Conservation (phyloP, 2,329 filamentous ascomycete species). For the Phialophora expanda region DNA sequence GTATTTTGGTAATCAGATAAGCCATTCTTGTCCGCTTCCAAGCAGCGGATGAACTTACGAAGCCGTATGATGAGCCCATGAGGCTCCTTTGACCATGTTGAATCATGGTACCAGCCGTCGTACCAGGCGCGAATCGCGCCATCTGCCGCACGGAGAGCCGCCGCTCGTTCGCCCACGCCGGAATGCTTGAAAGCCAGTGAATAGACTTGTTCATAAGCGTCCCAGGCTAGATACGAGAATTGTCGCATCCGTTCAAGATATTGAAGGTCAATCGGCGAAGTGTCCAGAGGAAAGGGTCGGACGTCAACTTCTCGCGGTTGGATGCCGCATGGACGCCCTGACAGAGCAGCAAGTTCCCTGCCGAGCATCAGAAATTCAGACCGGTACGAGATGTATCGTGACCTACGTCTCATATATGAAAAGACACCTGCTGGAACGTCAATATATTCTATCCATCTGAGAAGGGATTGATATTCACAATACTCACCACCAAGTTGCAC, state of each 20-base stretch:
- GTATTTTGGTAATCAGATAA: constrained; percentile 9
- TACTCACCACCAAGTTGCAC: constrained; percentile 15
- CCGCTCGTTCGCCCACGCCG: constrained; percentile 6
- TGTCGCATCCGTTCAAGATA: constrained; percentile 29
- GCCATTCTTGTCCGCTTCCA: constrained; percentile 4
- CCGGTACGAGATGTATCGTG: constrained; percentile 13
- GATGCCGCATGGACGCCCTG: constrained; percentile 22
- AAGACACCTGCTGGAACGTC: constrained; percentile 14
- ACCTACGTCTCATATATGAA: constrained; percentile 27
- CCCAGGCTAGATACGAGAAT: constrained; percentile 25
- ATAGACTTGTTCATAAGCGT: constrained; percentile 25
- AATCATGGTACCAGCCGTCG: constrained; percentile 14
- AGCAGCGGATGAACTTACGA: constrained; percentile 14
- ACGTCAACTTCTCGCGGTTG: constrained; percentile 45
- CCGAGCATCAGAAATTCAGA: constrained; percentile 8
- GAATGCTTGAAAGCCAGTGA: constrained; percentile 15
- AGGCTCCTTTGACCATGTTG: constrained; percentile 22
- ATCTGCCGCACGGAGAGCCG: constrained; percentile 20
- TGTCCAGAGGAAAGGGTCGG: constrained; percentile 73
- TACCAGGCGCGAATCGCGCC: constrained; percentile 16
- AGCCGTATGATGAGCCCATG: constrained; percentile 24
- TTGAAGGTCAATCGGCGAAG: constrained; percentile 23
- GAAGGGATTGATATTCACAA: background rate
- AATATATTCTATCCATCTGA: background rate
- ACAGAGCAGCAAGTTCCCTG: constrained; percentile 20